phyloP scores from a whole-genome alignment of 176 grass and related monocot species.

The Cymbopogon citratus region DNA sequence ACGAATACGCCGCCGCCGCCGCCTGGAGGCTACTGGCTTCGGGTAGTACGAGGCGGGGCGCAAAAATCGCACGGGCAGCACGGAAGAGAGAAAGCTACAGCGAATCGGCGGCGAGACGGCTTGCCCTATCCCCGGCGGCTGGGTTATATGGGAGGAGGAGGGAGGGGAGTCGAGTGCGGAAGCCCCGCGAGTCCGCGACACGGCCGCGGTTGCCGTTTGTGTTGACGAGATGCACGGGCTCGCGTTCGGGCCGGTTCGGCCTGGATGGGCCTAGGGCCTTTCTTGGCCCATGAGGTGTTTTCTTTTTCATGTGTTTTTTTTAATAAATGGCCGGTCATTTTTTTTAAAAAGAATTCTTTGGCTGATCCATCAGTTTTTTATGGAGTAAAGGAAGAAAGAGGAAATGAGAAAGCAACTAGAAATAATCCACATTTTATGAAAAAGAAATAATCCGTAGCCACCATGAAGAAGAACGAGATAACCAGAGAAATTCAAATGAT shows the following conservation, averaged over 20 bases:
- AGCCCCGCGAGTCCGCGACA: conserved; percentile 4
- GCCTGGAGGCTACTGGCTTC: neutral
- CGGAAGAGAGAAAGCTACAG: neutral
- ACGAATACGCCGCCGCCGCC: neutral
- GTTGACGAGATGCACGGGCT: neutral
- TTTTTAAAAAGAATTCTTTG: no score
- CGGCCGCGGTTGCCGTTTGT: neutral
- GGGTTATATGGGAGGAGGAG: conserved; percentile 25
- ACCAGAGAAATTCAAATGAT: no score
- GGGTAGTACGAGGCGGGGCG: neutral
- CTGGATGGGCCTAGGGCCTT: neutral
- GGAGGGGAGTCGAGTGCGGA: neutral
- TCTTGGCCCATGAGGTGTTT: neutral
- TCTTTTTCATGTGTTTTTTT: no score
- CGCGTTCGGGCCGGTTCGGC: neutral
- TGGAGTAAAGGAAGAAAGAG: no score
- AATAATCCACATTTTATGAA: no score
- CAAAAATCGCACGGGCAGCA: neutral
- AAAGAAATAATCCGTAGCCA: no score
- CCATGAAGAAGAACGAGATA: no score
- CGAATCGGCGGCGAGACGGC: neutral
- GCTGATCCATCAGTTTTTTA: no score
- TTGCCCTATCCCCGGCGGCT: conserved; percentile 11
- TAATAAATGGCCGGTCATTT: no score
- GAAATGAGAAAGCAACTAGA: no score